Percentiles rank a stretch among this genome's conserved stretches.
phyloP scores from a whole-genome alignment of 148 eudicot genomes.

The Amaranthus hypochondriacus region DNA sequence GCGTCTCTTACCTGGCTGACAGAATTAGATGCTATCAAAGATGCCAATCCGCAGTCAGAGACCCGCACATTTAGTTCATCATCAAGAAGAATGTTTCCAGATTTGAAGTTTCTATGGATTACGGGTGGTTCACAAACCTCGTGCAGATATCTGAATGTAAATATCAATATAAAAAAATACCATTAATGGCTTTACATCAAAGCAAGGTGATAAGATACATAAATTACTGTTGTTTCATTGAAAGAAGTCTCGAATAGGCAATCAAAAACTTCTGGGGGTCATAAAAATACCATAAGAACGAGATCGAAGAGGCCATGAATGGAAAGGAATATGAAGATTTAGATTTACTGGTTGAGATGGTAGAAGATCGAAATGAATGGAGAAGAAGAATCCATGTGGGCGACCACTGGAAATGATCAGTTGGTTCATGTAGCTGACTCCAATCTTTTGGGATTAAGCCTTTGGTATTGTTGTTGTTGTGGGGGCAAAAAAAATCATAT shows the following conservation, averaged over 20 bases:
- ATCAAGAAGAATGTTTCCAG: conserved; percentile 90
- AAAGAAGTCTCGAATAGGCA: not conserved
- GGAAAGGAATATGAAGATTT: no score
- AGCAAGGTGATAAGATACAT: conserved; percentile 3
- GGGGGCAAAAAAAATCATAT: not conserved
- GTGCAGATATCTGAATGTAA: conserved; percentile 58
- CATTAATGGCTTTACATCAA: conserved; percentile 1
- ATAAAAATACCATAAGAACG: not conserved
- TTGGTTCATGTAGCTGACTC: no score
- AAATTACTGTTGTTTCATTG: not conserved
- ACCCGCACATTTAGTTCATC: conserved; percentile 77
- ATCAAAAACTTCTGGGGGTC: not conserved
- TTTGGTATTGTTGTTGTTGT: no score
- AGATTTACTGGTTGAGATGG: no score
- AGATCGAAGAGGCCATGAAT: no score
- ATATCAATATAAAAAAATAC: conserved; percentile 6
- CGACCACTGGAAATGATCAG: no score
- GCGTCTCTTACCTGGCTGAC: conserved; percentile 70
- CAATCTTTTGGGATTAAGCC: no score
- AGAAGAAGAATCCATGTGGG: no score
- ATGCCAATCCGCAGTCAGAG: conserved; percentile 93
- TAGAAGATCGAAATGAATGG: no score
- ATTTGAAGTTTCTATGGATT: conserved; percentile 88
- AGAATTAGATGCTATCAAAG: conserved; percentile 68
- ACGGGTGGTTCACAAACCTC: conserved; percentile 90